Base-by-base conservation (phyloP, 805 yeast species). In the Teunomyces cretensis region DNA sequence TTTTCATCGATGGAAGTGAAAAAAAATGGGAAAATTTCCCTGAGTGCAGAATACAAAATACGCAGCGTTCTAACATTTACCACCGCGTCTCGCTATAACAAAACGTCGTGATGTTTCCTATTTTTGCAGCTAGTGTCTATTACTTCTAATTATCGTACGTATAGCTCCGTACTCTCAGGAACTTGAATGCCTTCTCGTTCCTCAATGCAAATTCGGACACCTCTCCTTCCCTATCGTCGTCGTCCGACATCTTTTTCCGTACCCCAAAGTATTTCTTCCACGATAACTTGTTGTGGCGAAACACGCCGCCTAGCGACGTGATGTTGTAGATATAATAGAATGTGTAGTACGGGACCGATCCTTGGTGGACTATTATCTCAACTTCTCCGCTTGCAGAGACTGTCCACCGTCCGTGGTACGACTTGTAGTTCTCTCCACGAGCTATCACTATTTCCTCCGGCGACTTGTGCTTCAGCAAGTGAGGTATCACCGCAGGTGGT, bases 111-210 rank as follows among this genome's bases (percentile, higher is more conserved):
- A 13, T 14, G 16, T 28, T 15, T 16, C 6, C 12, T 16, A 13
- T 5, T 7, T 28, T 3, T 19, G 22, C n/a, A n/a, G n/a, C n/a
- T 19, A 4, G 22, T 19, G 22, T 19, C 22, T 19, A 19, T 19
- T 19, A 19, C 22, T 19, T 12, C 33, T 44, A 49, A 33, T 49
- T 47, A 24, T 45, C 44, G 15, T 36, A 32, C 12, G 47, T 50
- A 51, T 68, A 74, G 33, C 73, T 65, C 49, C 67, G 71, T 1
- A 85, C 92, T 39, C 86, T 68, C 48, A 86, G 83, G 58, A 89
- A 91, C 54, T 76, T 80, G 64, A 88, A 91, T 9, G 90, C 82
- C 54, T 84, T 85, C 59, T 91, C 97, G 52, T 87, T 86, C 30
- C 70, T 74, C 47, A 86, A 62, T 4, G 80, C 72, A 54, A 88